Evolutionary conservation across 140 eudicot species (phyloP).

Genomic region (Stevia rebaudiana): DNA sequence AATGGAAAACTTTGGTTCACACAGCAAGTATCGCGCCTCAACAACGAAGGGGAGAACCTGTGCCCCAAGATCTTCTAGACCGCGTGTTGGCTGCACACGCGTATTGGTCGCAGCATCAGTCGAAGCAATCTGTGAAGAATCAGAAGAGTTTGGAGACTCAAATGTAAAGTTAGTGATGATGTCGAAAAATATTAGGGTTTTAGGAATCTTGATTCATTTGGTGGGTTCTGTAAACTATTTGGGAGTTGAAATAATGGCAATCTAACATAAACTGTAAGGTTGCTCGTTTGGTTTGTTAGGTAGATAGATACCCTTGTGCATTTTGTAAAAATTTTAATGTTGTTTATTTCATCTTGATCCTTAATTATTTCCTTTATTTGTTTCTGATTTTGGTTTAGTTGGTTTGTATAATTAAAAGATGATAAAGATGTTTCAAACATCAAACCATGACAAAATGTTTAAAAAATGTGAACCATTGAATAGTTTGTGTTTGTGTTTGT

Average conservation of each 20-base stretch:
- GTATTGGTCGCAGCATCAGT: constrained; percentile 83
- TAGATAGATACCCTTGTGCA: constrained; percentile 21
- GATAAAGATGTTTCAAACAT: no score
- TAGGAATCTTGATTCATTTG: constrained; percentile 25
- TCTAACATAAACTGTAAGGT: constrained; percentile 25
- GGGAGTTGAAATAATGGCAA: constrained; percentile 35
- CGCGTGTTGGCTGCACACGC: constrained; percentile 84
- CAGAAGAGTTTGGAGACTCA: constrained; percentile 29
- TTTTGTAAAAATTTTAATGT: constrained; percentile 32
- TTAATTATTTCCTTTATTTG: background rate
- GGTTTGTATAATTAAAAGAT: background rate
- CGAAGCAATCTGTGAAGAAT: constrained; percentile 42
- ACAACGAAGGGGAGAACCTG: constrained; percentile 97
- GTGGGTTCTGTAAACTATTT: constrained; percentile 29
- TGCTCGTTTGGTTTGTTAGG: constrained; percentile 22
- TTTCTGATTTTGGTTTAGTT: background rate
- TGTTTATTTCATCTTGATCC: background rate
- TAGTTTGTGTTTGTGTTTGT: no score
- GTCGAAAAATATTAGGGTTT: constrained; percentile 23
- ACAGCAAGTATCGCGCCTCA: constrained; percentile 95
- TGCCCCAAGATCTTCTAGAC: constrained; percentile 84
- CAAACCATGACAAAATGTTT: no score
- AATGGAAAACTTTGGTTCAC: constrained; percentile 98
- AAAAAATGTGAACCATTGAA: no score
- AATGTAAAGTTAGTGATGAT: constrained; percentile 29